Evolutionary conservation across 2,329 filamentous ascomycete species (phyloP).

Genomic region (Cercospora janseana): DNA sequence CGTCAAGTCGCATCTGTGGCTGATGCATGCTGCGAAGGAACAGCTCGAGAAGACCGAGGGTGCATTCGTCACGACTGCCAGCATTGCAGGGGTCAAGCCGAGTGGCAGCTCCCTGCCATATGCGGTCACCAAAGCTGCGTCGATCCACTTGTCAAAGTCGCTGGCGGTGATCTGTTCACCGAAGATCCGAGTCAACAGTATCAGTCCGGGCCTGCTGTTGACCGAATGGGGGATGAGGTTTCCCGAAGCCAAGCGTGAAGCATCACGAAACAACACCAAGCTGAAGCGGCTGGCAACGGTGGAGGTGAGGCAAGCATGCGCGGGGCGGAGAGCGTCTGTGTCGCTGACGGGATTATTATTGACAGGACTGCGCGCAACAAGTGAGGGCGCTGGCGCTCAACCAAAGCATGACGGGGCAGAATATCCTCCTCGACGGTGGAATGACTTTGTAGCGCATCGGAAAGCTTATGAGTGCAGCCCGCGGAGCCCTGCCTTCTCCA

Average conservation of each 20-base stretch:
- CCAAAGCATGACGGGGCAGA: constrained; percentile 53
- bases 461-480: neutral
- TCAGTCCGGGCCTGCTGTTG: constrained; percentile 53
- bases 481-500: neutral
- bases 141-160: constrained; percentile 56
- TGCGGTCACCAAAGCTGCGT: constrained; percentile 40
- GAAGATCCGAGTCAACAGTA: constrained; percentile 58
- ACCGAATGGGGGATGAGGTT: constrained; percentile 52
- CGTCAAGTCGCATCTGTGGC: constrained; percentile 61
- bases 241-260: constrained; percentile 46
- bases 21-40: constrained; percentile 56
- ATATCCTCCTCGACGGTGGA: constrained; percentile 51
- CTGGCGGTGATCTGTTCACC: constrained; percentile 56
- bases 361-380: constrained; percentile 54
- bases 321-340: neutral
- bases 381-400: constrained; percentile 52
- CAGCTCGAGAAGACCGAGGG: constrained; percentile 59
- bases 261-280: constrained; percentile 45
- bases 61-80: constrained; percentile 63
- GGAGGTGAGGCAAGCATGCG: constrained; percentile 39
- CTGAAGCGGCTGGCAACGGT: constrained; percentile 55
- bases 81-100: constrained; percentile 62
- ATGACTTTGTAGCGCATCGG: constrained; percentile 18
- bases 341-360: constrained; percentile 13
- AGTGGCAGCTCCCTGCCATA: constrained; percentile 58